phyloP scores from a whole-genome alignment of 345 rosid species.

The Salix dunnii region DNA sequence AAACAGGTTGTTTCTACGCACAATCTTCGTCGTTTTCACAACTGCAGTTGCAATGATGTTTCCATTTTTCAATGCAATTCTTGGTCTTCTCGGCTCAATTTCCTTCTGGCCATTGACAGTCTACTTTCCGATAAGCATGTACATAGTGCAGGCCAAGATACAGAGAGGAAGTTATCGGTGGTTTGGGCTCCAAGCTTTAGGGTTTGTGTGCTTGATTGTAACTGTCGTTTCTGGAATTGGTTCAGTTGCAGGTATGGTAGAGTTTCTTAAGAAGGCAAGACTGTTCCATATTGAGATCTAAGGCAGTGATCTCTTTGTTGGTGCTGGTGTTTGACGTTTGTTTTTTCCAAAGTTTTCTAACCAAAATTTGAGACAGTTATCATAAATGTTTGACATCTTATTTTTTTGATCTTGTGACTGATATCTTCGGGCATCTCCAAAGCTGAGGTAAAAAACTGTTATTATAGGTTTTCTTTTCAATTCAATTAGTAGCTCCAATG shows the following conservation, averaged over 20 bases:
- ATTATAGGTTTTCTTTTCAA: no score
- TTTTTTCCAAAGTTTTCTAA: no score
- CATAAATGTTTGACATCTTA: no score
- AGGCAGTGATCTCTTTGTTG: no score
- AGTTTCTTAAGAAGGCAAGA: constrained; percentile 14
- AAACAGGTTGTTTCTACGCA: constrained; percentile 9
- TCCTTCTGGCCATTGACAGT: constrained; percentile 21
- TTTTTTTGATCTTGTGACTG: no score
- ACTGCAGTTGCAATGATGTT: constrained; percentile 29
- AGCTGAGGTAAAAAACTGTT: no score
- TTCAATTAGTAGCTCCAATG: no score
- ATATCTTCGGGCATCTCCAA: no score
- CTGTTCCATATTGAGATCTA: constrained; percentile 9
- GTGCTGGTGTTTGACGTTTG: no score
- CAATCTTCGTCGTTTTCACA: constrained; percentile 22
- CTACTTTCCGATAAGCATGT: constrained; percentile 15
- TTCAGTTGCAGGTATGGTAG: constrained; percentile 19
- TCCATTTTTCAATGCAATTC: constrained; percentile 26
- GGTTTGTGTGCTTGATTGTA: constrained; percentile 4
- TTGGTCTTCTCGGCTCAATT: constrained; percentile 18
- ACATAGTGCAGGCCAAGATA: constrained; percentile 17
- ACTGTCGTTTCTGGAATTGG: constrained; percentile 15
- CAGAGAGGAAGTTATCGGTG: neutral
- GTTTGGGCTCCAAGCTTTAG: constrained; percentile 6
- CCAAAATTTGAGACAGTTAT: no score